phyloP scores from a whole-genome alignment of 2,329 filamentous ascomycete species.

The Ceratocystis harringtonii region DNA sequence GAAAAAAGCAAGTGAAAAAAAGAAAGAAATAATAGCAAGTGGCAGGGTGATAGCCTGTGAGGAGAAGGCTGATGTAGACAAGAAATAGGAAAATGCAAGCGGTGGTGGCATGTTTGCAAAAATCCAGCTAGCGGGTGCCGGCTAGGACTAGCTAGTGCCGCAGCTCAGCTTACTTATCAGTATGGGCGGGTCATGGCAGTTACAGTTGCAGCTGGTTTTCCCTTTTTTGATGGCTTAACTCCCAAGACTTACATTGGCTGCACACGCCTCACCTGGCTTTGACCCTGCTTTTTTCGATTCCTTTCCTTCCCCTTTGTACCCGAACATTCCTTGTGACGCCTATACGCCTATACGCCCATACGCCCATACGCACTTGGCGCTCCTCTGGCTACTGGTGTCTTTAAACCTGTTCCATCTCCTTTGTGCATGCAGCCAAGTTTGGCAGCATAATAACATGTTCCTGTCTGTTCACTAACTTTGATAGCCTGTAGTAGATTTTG shows the following conservation, averaged over 20 bases:
- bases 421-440: neutral
- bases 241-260: neutral
- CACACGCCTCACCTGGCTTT: neutral
- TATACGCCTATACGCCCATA: too few relatives aligned
- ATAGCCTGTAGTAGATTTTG: conserved; percentile 3
- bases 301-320: conserved; percentile 5
- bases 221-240: neutral
- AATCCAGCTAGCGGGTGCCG: too few relatives aligned
- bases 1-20: neutral
- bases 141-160: neutral
- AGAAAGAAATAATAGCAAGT: neutral
- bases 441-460: conserved; percentile 4
- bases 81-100: neutral
- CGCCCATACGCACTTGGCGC: neutral
- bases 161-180: neutral
- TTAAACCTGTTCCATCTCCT: conserved; percentile 5
- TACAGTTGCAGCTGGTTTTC: neutral
- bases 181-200: neutral
- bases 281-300: conserved; percentile 1
- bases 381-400: neutral
- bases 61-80: neutral
- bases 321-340: conserved; percentile 9
- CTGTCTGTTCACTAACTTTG: neutral
- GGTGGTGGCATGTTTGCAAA: neutral
- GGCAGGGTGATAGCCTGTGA: neutral